Conservation (phyloP, 495 filamentous ascomycete genomes). For the Daldinia childiae region DNA sequence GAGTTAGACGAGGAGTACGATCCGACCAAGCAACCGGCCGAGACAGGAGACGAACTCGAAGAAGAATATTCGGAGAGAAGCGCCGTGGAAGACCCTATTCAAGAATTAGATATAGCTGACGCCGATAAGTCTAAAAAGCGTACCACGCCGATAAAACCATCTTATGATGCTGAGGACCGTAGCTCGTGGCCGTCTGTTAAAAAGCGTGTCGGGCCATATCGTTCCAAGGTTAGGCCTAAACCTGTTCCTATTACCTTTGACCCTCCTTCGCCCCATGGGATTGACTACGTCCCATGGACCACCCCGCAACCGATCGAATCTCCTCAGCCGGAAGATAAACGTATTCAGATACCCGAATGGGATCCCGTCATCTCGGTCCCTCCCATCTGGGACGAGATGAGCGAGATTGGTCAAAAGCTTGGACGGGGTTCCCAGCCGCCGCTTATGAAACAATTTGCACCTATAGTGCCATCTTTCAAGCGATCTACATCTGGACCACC, state of each 20-base stretch:
- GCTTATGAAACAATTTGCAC: not conserved
- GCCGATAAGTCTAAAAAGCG: slow-evolving; percentile 1
- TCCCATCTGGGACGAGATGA: not conserved
- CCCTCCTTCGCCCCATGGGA: not conserved
- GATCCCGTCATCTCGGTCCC: not conserved
- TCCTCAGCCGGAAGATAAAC: not conserved
- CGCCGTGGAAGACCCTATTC: slow-evolving; percentile 32
- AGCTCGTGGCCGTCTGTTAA: no score
- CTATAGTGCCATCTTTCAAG: not conserved
- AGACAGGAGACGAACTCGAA: not conserved
- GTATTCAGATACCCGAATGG: not conserved
- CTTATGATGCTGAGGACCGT: no score
- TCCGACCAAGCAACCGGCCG: not conserved
- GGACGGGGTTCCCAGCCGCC: not conserved
- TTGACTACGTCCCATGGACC: not conserved
- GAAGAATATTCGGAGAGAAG: slow-evolving; percentile 43
- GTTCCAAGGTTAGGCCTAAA: not conserved
- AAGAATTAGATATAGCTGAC: slow-evolving; percentile 16
- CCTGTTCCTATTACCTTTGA: not conserved
- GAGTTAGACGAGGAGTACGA: not conserved
- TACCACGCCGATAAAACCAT: no score
- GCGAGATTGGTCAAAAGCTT: not conserved
- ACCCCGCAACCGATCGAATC: not conserved
- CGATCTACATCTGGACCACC: not conserved
- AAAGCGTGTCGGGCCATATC: no score